A percentile compares a stretch with the other conserved stretches of the same genome.
Evolutionary conservation across 2,329 filamentous ascomycete species (phyloP).

Genomic region (Fusarium sp.): DNA sequence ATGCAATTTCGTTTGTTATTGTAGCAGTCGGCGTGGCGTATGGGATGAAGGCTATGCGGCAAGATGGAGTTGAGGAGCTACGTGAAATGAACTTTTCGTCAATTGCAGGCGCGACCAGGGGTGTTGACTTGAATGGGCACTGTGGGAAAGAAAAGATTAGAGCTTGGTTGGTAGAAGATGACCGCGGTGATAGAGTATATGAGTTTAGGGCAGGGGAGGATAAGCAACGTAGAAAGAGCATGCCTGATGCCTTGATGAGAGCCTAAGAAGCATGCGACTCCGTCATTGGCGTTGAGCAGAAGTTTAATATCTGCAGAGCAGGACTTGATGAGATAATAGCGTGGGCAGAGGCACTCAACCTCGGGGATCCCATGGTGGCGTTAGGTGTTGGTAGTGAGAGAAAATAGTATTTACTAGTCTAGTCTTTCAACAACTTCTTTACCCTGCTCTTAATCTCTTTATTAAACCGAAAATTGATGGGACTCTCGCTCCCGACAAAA

Average conservation of each 20-base stretch:
- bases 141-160: neutral
- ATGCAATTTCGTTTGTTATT: slow-evolving; percentile 15
- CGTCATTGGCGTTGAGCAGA: rapidly evolving
- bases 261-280: neutral
- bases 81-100: slow-evolving; percentile 28
- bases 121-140: rapidly evolving
- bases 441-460: neutral
- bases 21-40: slow-evolving; percentile 12
- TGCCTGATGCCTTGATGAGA: neutral
- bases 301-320: rapidly evolving
- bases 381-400: neutral
- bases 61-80: slow-evolving; percentile 21
- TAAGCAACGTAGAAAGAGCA: neutral
- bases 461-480: slow-evolving; percentile 11
- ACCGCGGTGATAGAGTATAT: neutral
- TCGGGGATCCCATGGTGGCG: neutral
- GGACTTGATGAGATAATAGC: neutral
- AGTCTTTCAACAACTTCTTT: neutral
- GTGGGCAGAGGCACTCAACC: too few relatives aligned
- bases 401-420: neutral
- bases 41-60: slow-evolving; percentile 22
- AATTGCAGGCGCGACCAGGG: neutral
- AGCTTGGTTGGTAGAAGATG: neutral
- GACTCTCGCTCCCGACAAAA: slow-evolving; percentile 31
- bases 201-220: neutral